Percentiles rank a stretch among this genome's conserved stretches.
These are phyloP conservation scores for Candida broadrunensis DNA, from an alignment of 805 yeast species.

Conservation along the genomic window DNA sequence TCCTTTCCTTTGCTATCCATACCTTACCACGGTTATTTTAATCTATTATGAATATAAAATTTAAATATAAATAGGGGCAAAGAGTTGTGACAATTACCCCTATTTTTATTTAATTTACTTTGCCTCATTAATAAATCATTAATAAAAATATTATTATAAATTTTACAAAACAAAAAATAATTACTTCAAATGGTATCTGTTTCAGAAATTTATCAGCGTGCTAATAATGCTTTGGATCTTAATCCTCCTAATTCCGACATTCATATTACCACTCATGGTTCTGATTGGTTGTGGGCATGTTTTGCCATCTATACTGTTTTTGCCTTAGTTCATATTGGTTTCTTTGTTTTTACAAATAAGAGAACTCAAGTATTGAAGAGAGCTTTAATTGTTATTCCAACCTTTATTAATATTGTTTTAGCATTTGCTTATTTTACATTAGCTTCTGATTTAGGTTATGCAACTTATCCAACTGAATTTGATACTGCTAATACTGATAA, in stretches of 20 bases:
- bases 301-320: slow-evolving; percentile 45
- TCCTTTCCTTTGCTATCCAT: too few relatives aligned
- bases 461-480: slow-evolving; percentile 47
- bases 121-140: not conserved
- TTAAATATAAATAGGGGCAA: slow-evolving; percentile 9
- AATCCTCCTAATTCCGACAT: slow-evolving; percentile 49
- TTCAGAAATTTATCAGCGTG: slow-evolving; percentile 9
- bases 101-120: slow-evolving; percentile 2
- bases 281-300: slow-evolving; percentile 68
- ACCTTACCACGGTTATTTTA: too few relatives aligned
- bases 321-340: slow-evolving; percentile 22
- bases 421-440: slow-evolving; percentile 52
- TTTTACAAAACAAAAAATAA: not conserved
- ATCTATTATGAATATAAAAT: not conserved
- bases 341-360: slow-evolving; percentile 22
- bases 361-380: slow-evolving; percentile 26
- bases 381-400: slow-evolving; percentile 38
- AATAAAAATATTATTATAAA: not conserved
- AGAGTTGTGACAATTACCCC: slow-evolving; percentile 5
- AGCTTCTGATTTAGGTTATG: slow-evolving; percentile 59
- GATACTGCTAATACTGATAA: slow-evolving; percentile 38
- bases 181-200: slow-evolving; percentile 5
- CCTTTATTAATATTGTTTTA: slow-evolving; percentile 38
- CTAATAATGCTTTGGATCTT: slow-evolving; percentile 38
- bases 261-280: slow-evolving; percentile 55